phyloP scores from a whole-genome alignment of 495 filamentous ascomycete genomes.

The Aspergillus indologenus region DNA sequence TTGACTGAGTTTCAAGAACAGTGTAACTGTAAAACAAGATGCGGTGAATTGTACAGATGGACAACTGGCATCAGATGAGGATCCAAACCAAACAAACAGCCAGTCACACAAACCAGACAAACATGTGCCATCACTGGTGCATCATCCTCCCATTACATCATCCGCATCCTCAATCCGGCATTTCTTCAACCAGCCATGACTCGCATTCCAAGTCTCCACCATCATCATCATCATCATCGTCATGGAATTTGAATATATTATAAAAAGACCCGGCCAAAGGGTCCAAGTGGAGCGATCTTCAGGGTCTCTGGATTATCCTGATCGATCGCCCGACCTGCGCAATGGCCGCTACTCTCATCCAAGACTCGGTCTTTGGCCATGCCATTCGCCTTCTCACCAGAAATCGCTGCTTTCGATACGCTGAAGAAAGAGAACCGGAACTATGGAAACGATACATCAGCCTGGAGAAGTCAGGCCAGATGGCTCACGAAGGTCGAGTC shows the following conservation, averaged over 20 bases:
- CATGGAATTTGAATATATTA: background rate
- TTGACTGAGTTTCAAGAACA: too few species aligned
- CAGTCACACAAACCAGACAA: background rate
- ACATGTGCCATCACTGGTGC: background rate
- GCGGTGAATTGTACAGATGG: too few species aligned
- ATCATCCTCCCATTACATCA: background rate
- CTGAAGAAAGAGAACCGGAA: conserved; percentile 32
- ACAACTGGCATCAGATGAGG: too few species aligned
- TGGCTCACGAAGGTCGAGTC: conserved; percentile 21
- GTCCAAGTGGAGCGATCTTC: background rate
- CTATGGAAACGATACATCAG: conserved; percentile 32
- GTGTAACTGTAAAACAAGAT: too few species aligned
- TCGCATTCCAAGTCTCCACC: background rate
- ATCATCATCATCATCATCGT: background rate
- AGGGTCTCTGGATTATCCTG: background rate
- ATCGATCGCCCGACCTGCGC: background rate
- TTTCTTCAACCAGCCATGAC: background rate
- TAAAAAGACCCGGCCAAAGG: background rate
- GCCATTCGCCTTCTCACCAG: conserved; percentile 25
- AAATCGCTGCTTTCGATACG: conserved; percentile 21
- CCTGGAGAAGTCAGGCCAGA: conserved; percentile 25
- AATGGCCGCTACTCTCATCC: conserved; percentile 24
- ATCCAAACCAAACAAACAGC: background rate
- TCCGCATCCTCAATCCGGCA: background rate
- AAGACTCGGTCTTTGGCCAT: conserved; percentile 29